Conservation (phyloP, 2,329 filamentous ascomycete species). For the Orbilia oligospora region DNA sequence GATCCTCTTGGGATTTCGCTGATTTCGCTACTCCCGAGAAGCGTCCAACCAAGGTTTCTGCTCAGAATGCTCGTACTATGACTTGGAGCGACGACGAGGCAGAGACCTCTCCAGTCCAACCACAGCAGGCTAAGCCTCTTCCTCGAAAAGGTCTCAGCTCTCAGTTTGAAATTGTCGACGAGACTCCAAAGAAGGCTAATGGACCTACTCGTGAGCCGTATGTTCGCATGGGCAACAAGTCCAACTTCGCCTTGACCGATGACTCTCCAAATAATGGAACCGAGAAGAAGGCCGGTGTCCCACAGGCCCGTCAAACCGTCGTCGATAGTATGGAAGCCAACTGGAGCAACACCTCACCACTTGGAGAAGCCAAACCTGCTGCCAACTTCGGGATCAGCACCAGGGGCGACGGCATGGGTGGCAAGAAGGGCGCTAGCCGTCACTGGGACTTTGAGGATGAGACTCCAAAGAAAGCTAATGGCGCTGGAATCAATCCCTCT, state of each 20-base stretch:
- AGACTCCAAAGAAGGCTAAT: slow-evolving; percentile 70
- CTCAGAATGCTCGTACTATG: slow-evolving; percentile 81
- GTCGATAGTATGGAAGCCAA: slow-evolving; percentile 79
- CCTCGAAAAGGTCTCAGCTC: slow-evolving; percentile 82
- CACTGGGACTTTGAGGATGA: slow-evolving; percentile 74
- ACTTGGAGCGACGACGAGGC: slow-evolving; percentile 81
- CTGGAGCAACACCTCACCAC: slow-evolving; percentile 68
- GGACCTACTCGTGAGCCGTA: slow-evolving; percentile 53
- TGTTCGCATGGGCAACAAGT: slow-evolving; percentile 75
- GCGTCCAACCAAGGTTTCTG: slow-evolving; percentile 74
- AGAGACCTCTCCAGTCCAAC: slow-evolving; percentile 73
- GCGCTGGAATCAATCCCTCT: slow-evolving; percentile 69
- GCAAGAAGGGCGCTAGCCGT: slow-evolving; percentile 54
- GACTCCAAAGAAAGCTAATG: slow-evolving; percentile 72
- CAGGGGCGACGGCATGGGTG: slow-evolving; percentile 63
- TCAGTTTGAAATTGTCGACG: slow-evolving; percentile 88
- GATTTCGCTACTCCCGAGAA: slow-evolving; percentile 90
- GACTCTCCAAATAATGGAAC: slow-evolving; percentile 71
- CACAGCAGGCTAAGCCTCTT: slow-evolving; percentile 67
- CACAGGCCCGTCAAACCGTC: slow-evolving; percentile 77
- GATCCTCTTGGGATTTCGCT: slow-evolving; percentile 86
- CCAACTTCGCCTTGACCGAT: slow-evolving; percentile 84
- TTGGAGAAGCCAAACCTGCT: slow-evolving; percentile 58
- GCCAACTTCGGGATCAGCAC: slow-evolving; percentile 63
- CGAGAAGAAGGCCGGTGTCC: slow-evolving; percentile 68